Percentiles rank a stretch among this genome's conserved stretches.
Conservation (phyloP, 306 rosid genomes). For the Vigna trinervia region DNA sequence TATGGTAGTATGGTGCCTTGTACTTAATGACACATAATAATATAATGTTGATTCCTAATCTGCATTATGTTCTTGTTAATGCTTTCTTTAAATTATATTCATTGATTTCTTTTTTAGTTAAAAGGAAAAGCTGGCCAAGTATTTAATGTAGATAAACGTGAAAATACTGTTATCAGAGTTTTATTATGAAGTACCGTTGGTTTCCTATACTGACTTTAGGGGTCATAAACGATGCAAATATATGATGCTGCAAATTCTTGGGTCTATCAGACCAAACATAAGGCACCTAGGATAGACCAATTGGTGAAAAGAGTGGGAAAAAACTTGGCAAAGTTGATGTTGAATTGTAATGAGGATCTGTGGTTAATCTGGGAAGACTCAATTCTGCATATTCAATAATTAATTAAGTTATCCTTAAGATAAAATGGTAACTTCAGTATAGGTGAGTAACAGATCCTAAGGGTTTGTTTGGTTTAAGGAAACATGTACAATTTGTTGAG, state of each 20-base stretch:
- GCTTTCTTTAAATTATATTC: background rate
- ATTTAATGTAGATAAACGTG: background rate
- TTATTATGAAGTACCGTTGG: background rate
- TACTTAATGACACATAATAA: background rate
- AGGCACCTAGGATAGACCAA: background rate
- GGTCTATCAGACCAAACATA: background rate
- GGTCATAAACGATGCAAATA: background rate
- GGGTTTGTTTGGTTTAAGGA: conserved; percentile 2
- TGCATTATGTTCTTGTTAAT: background rate
- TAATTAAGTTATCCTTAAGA: too few relatives aligned
- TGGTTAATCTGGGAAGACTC: too few relatives aligned
- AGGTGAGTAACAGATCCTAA: background rate
- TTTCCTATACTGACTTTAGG: background rate
- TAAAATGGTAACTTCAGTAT: too few relatives aligned
- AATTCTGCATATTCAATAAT: too few relatives aligned
- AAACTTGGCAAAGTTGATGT: background rate
- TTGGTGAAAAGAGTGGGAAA: background rate
- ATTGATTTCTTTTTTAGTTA: background rate
- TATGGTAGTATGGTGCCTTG: background rate
- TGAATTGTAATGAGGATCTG: background rate
- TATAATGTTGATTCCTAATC: background rate
- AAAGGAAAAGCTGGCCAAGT: background rate
- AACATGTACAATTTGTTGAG: background rate
- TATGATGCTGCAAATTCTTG: background rate
- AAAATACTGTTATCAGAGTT: background rate